Conservation (phyloP, 805 yeast species). For the Saccharomycopsis sp. region DNA sequence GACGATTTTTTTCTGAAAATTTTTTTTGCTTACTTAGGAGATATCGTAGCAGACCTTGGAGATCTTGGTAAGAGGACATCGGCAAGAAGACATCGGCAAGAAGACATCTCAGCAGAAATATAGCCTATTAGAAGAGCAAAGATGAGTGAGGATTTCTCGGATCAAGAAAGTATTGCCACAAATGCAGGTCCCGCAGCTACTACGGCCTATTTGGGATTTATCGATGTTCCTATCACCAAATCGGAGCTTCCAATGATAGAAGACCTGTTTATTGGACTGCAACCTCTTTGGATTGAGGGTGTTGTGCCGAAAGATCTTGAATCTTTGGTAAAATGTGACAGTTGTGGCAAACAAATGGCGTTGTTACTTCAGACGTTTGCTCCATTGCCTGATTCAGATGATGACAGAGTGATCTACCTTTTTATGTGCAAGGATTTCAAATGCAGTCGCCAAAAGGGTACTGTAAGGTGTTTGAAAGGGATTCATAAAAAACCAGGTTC, state of each 20-base stretch:
- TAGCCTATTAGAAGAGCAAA: too few relatives aligned
- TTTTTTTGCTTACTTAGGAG: too few relatives aligned
- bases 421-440: conserved; percentile 60
- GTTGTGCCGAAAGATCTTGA: conserved; percentile 48
- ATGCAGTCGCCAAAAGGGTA: conserved; percentile 67
- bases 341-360: conserved; percentile 57
- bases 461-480: conserved; percentile 73
- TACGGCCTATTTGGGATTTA: conserved; percentile 52
- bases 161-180: background rate
- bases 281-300: conserved; percentile 60
- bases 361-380: conserved; percentile 75
- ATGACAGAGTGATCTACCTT: conserved; percentile 77
- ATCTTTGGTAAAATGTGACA: conserved; percentile 50
- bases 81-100: too few relatives aligned
- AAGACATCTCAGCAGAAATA: too few relatives aligned
- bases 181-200: conserved; percentile 20
- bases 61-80: too few relatives aligned
- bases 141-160: background rate
- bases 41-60: too few relatives aligned
- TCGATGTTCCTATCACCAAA: conserved; percentile 51
- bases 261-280: conserved; percentile 81
- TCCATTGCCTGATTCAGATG: conserved; percentile 62
- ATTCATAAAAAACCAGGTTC: conserved; percentile 50
- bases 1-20: too few relatives aligned
- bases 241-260: conserved; percentile 41